These are phyloP conservation scores for Ramalina intermedia DNA, from an alignment of 495 filamentous ascomycete species.

Conservation along the genomic window DNA sequence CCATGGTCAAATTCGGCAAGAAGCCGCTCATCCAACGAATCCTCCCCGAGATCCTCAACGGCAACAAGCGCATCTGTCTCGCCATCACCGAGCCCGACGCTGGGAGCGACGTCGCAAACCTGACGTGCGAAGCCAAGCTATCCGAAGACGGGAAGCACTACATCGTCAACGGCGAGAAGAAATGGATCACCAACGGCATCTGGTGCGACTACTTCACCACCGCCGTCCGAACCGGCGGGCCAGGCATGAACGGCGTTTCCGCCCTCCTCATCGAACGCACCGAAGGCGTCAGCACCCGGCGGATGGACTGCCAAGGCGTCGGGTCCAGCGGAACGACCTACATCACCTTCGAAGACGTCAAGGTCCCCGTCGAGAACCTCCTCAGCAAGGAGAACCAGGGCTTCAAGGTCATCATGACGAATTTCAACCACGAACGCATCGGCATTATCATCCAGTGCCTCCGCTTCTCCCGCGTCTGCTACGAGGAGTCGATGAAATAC, in stretches of 20 bases:
- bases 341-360: conserved; percentile 95
- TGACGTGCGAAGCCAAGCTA: conserved; percentile 90
- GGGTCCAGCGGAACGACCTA: conserved; percentile 92
- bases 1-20: conserved; percentile 83
- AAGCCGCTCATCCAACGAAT: conserved; percentile 74
- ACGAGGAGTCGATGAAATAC: conserved; percentile 90
- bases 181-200: conserved; percentile 98
- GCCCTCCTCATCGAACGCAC: conserved; percentile 80
- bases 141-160: conserved; percentile 92
- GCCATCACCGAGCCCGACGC: conserved; percentile 76
- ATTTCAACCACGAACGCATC: conserved; percentile 99
- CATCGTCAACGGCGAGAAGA: conserved; percentile 99
- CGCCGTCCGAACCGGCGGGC: conserved; percentile 74
- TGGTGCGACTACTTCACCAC: conserved; percentile 96
- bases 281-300: conserved; percentile 76
- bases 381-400: conserved; percentile 96
- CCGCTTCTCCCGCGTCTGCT: conserved; percentile 93
- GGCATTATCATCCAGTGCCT: conserved; percentile 96
- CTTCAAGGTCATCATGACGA: conserved; percentile 98
- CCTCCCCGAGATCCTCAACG: conserved; percentile 68
- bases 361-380: conserved; percentile 94
- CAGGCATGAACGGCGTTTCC: conserved; percentile 81
- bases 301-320: conserved; percentile 98
- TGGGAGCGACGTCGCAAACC: conserved; percentile 79
- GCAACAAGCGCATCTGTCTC: conserved; percentile 90